Conservation (phyloP, 1,284 basidiomycete species). For the Vanrija sp. region DNA sequence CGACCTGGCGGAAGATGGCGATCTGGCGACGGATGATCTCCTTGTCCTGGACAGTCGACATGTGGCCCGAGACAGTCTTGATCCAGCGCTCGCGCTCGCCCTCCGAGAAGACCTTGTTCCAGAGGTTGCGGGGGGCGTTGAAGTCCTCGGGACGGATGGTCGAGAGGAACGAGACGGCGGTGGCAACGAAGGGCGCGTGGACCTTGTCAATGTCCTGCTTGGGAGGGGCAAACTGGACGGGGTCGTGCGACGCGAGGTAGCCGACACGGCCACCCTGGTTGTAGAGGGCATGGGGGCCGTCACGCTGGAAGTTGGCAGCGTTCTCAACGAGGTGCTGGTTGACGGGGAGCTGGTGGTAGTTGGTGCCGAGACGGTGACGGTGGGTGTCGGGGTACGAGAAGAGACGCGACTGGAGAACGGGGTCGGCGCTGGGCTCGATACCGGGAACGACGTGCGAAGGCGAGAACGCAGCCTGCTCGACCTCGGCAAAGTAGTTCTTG, state of each 20-base stretch:
- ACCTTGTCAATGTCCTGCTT: conserved; percentile 39
- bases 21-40: conserved; percentile 68
- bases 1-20: conserved; percentile 72
- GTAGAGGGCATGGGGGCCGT: conserved; percentile 57
- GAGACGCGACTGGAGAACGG: conserved; percentile 84
- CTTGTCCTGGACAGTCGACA: conserved; percentile 61
- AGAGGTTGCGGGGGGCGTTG: conserved; percentile 79
- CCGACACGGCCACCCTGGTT: conserved; percentile 80
- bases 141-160: conserved; percentile 82
- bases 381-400: conserved; percentile 96
- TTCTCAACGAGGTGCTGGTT: conserved; percentile 67
- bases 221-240: conserved; percentile 32
- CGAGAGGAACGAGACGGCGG: conserved; percentile 68
- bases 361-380: conserved; percentile 62
- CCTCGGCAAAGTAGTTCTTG: conserved; percentile 60
- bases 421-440: conserved; percentile 82
- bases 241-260: conserved; percentile 70
- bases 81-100: conserved; percentile 65
- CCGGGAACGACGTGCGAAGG: conserved; percentile 82
- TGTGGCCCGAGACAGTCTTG: conserved; percentile 70
- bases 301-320: conserved; percentile 74
- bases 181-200: conserved; percentile 73
- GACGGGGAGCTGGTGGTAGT: conserved; percentile 86
- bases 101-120: conserved; percentile 71
- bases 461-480: conserved; percentile 63